A percentile compares a stretch with the other conserved stretches of the same genome.
Evolutionary conservation across 2,329 filamentous ascomycete species (phyloP).

Genomic region (Colletotrichum lupini): DNA sequence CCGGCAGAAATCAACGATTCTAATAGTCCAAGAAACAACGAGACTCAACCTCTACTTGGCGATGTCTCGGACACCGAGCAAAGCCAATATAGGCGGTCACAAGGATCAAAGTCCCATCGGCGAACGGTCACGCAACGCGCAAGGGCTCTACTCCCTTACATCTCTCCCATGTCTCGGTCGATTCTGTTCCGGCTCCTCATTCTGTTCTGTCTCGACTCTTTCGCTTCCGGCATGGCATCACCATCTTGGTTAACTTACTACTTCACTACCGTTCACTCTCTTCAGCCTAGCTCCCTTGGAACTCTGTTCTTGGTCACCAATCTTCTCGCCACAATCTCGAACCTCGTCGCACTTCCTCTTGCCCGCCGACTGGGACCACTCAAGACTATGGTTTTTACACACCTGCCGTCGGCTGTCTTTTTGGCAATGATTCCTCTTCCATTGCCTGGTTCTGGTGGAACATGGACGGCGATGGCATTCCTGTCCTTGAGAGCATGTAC

Average conservation of each 20-base stretch:
- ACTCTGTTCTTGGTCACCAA: conserved; percentile 66
- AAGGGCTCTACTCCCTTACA: conserved; percentile 26
- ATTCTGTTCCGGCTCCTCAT: conserved; percentile 33
- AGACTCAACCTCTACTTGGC: neutral
- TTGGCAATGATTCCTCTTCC: conserved; percentile 72
- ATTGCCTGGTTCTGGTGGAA: conserved; percentile 43
- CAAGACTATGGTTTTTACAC: conserved; percentile 81
- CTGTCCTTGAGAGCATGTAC: conserved; percentile 71
- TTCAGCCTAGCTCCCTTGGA: conserved; percentile 62
- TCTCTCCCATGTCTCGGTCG: conserved; percentile 29
- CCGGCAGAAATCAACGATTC: neutral
- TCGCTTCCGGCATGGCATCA: conserved; percentile 75
- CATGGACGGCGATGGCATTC: conserved; percentile 67
- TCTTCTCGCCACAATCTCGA: conserved; percentile 62
- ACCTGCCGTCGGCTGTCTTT: conserved; percentile 75
- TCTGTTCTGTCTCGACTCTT: conserved; percentile 33
- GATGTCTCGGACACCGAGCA: neutral
- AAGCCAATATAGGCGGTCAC: neutral
- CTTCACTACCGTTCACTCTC: conserved; percentile 59
- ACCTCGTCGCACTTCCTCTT: conserved; percentile 64
- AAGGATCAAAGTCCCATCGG: conserved; percentile 12
- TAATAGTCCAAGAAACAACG: neutral
- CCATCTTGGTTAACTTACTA: conserved; percentile 69
- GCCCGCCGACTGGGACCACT: conserved; percentile 70
- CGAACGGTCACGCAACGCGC: conserved; percentile 13